Evolutionary conservation across 192 early-diverging fungal genomes (phyloP), one percentile per base, ranked within the genome.

Genomic region (Coemansia sp.): DNA sequence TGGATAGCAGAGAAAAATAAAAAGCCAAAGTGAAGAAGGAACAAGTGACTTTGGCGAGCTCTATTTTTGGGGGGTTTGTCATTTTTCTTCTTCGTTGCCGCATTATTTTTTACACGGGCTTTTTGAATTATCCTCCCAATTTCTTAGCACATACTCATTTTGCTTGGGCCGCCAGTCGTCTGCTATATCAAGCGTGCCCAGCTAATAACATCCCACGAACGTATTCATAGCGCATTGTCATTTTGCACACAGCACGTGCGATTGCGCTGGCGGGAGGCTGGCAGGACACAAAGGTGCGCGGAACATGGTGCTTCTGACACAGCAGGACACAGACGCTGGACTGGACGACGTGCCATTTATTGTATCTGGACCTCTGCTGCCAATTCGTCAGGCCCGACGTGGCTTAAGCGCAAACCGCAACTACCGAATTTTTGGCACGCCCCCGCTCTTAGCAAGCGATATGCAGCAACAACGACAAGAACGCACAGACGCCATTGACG

Each of bases 351-450:
- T 50, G 15, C 58, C 67, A 17, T 68, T 78, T 43, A 68, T 78
- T 14, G 70, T 72, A 24, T 68, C 75, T 17, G 67, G 76, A 10
- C 76, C 76, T 1, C 62, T 79, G 56, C 63, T 79, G 18, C 76
- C 76, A 32, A 79, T 79, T 27, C 67, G 76, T 52, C 70, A 72
- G 29, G 37, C 53, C 26, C 40, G 71, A 19, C 76, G 76, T 11
- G 76, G 70, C 35, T 15, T 29, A 6, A 68, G 73, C 40, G 59
- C 59, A 14, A 79, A 79, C 54, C 66, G 76, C 15, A 79, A 73
- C 67, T 79, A 70, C 41, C 63, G 70, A 34, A 46, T 79, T 15
- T 53, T 79, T 34, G 70, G 63, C 53, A 62, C 71, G 26, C 70
- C 66, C 33, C 27, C 66, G 24, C 58, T 53, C 7, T 55, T 57